A percentile compares a stretch with the other conserved stretches of the same genome.
Conservation (phyloP, 345 rosid species). For the Euclidium syriacum region DNA sequence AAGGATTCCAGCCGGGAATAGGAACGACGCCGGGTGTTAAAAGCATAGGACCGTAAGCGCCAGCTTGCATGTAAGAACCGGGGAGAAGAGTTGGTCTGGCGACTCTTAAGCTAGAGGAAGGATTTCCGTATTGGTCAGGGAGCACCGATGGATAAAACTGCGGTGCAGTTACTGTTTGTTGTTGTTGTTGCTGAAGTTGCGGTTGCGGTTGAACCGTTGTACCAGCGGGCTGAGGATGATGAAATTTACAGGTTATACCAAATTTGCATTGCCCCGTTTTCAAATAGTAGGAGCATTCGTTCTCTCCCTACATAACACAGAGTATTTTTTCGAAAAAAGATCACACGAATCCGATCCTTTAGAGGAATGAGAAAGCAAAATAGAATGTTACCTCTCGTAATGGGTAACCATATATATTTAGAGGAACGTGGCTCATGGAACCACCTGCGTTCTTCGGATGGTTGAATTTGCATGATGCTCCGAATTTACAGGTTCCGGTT, state of each 20-base stretch:
- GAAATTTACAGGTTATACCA: conserved; percentile 85
- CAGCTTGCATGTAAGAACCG: conserved; percentile 75
- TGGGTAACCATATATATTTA: conserved; percentile 75
- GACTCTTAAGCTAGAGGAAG: conserved; percentile 55
- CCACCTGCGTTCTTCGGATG: conserved; percentile 83
- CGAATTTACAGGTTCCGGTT: conserved; percentile 89
- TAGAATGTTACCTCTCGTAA: conserved; percentile 70
- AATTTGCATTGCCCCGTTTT: conserved; percentile 97
- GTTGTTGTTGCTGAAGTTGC: too few species aligned
- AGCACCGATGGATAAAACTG: conserved; percentile 74
- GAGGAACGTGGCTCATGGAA: conserved; percentile 53
- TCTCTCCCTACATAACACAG: conserved; percentile 70
- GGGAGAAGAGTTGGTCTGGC: conserved; percentile 68
- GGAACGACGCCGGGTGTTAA: conserved; percentile 72
- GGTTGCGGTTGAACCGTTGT: conserved; percentile 40
- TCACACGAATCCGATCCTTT: background rate
- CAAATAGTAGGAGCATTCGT: conserved; percentile 87
- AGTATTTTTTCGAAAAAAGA: conserved; percentile 16
- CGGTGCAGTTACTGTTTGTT: conserved; percentile 57
- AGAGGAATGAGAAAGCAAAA: too few species aligned
- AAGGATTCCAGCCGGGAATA: conserved; percentile 76
- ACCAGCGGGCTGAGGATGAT: conserved; percentile 83
- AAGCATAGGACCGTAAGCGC: conserved; percentile 70
- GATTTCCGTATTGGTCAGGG: conserved; percentile 61
- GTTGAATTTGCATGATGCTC: conserved; percentile 96